Percentiles rank a stretch among this genome's conserved stretches.
phyloP scores from a whole-genome alignment of 192 early-diverging fungal genomes.

The Allomyces javanicus region DNA sequence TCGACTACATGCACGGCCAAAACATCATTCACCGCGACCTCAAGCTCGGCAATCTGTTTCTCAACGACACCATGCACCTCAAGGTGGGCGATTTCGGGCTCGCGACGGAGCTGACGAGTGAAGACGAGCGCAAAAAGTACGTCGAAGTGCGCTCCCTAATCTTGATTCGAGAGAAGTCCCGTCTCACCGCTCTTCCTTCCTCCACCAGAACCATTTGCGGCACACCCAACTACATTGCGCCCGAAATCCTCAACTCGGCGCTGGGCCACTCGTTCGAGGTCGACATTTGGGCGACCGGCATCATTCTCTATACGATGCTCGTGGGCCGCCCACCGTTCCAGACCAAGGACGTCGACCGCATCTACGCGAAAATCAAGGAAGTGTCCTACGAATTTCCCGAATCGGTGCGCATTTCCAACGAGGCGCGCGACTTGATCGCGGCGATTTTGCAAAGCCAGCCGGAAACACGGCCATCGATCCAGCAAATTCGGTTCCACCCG shows the following conservation, averaged over 20 bases:
- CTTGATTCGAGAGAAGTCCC: neutral
- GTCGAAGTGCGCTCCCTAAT: neutral
- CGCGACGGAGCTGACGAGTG: conserved; percentile 55
- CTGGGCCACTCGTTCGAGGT: conserved; percentile 84
- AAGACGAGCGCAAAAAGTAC: conserved; percentile 77
- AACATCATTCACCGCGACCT: conserved; percentile 83
- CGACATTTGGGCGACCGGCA: conserved; percentile 85
- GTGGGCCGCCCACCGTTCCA: conserved; percentile 82
- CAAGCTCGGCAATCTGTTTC: conserved; percentile 84
- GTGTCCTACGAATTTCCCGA: conserved; percentile 48
- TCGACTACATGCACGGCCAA: conserved; percentile 59
- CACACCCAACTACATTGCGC: conserved; percentile 95
- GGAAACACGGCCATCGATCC: too few species aligned
- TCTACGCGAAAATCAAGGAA: conserved; percentile 42
- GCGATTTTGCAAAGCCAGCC: conserved; percentile 47
- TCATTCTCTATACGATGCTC: conserved; percentile 79
- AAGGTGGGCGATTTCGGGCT: conserved; percentile 95
- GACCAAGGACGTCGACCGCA: conserved; percentile 47
- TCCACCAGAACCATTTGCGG: conserved; percentile 67
- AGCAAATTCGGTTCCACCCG: too few species aligned
- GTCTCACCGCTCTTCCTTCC: neutral
- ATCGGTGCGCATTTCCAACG: conserved; percentile 29
- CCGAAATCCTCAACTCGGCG: conserved; percentile 58
- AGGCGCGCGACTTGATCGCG: conserved; percentile 46
- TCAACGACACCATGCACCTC: conserved; percentile 57